Conservation (phyloP, 225 moss, liverwort and hornwort genomes). For the Marchantia paleacea region DNA sequence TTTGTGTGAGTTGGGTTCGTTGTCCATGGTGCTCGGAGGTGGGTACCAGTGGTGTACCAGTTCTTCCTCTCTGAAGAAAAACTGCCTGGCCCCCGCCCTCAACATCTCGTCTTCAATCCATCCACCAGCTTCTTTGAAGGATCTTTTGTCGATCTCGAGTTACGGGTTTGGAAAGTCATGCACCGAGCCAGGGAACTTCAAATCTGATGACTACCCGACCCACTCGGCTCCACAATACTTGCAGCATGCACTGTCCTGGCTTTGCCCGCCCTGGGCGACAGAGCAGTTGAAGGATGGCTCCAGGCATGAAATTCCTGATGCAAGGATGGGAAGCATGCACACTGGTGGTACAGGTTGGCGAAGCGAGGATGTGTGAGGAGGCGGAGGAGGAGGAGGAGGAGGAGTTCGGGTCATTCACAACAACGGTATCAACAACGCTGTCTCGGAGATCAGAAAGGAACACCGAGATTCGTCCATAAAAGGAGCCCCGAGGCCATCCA, state of each 20-base stretch:
- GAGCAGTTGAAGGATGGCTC: neutral
- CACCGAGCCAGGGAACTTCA: neutral
- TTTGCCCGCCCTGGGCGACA: too few relatives aligned
- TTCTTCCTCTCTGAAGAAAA: neutral
- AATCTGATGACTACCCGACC: neutral
- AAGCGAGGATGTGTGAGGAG: neutral
- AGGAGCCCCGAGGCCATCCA: neutral
- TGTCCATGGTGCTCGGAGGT: neutral
- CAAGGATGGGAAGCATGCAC: neutral
- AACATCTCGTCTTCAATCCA: too few relatives aligned
- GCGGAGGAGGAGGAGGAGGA: neutral
- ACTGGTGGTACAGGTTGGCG: neutral
- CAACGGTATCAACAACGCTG: neutral
- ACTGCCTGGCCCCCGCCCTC: neutral
- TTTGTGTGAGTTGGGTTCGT: neutral
- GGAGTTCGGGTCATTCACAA: too few relatives aligned
- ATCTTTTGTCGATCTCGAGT: neutral
- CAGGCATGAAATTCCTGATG: neutral
- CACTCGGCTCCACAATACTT: neutral
- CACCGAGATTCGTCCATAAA: neutral
- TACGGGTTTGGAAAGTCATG: neutral
- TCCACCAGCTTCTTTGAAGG: neutral
- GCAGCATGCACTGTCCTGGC: neutral
- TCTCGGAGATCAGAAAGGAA: neutral
- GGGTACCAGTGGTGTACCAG: neutral